Percentiles rank a stretch among this genome's conserved stretches.
These are phyloP conservation scores for Priceomyces melissophilus DNA, from an alignment of 805 yeast genomes.

Conservation along the genomic window DNA sequence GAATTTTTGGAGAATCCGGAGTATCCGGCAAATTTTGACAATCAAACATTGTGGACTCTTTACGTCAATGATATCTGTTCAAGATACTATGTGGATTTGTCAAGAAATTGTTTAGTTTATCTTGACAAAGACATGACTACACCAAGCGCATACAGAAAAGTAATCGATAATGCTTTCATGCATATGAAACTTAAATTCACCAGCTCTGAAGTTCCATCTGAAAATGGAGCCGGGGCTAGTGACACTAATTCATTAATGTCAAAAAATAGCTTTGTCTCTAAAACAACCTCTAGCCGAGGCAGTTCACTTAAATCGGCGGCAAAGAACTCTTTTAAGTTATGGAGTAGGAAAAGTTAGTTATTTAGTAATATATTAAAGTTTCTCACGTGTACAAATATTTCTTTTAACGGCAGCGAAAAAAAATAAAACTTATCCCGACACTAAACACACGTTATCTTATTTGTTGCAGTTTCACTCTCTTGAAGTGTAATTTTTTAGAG, in stretches of 20 bases:
- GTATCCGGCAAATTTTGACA: conserved; percentile 26
- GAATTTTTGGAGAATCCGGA: conserved; percentile 29
- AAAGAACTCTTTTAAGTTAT: conserved; percentile 39
- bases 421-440: conserved; percentile 1
- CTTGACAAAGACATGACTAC: conserved; percentile 22
- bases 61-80: conserved; percentile 29
- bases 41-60: conserved; percentile 31
- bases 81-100: conserved; percentile 28
- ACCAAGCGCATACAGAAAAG: conserved; percentile 22
- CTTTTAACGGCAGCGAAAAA: not conserved
- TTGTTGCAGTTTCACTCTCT: too few species aligned
- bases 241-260: conserved; percentile 1
- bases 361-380: not conserved
- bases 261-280: conserved; percentile 7
- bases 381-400: conserved; percentile 2
- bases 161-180: conserved; percentile 31
- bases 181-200: conserved; percentile 30
- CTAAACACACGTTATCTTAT: not conserved
- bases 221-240: not conserved
- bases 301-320: conserved; percentile 18
- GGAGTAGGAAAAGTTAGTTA: conserved; percentile 26
- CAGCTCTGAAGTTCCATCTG: conserved; percentile 6
- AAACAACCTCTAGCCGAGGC: conserved; percentile 22
- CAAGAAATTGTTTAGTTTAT: conserved; percentile 28
- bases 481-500: too few species aligned